These are phyloP conservation scores for Nemania sp. DNA, from an alignment of 2,329 filamentous ascomycete genomes.

Conservation along the genomic window DNA sequence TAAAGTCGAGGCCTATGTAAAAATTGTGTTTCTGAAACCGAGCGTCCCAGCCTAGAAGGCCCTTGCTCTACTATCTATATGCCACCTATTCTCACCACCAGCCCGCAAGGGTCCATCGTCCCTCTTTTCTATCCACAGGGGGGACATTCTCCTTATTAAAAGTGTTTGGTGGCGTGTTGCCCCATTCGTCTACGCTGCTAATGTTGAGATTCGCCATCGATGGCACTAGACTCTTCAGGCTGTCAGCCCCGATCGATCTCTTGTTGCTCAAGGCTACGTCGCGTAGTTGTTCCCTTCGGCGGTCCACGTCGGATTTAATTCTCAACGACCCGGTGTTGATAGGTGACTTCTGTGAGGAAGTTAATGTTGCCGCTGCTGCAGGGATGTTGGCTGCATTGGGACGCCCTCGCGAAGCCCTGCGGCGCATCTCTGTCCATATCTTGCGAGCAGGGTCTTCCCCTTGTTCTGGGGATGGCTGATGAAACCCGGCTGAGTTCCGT, in stretches of 20 bases:
- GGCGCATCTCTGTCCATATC: slow-evolving; percentile 40
- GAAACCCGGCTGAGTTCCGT: slow-evolving; percentile 24
- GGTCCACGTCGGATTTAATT: slow-evolving; percentile 26
- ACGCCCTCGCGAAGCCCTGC: slow-evolving; percentile 26
- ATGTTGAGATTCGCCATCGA: slow-evolving; percentile 30
- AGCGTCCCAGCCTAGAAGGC: too few species aligned
- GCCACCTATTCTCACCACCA: slow-evolving; percentile 32
- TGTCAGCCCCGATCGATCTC: slow-evolving; percentile 37
- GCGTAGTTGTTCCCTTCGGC: slow-evolving; percentile 30
- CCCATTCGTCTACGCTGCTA: slow-evolving; percentile 23
- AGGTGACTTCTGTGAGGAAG: background rate
- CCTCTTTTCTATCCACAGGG: slow-evolving; percentile 26
- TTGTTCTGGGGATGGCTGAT: slow-evolving; percentile 20
- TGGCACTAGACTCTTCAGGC: slow-evolving; percentile 38
- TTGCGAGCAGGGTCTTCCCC: slow-evolving; percentile 33
- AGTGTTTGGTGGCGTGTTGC: slow-evolving; percentile 7
- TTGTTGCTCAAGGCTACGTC: slow-evolving; percentile 36
- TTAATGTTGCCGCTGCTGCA: slow-evolving; percentile 7
- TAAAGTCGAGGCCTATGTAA: slow-evolving; percentile 4
- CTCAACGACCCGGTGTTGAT: background rate
- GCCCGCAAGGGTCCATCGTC: slow-evolving; percentile 34
- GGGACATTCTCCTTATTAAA: slow-evolving; percentile 24
- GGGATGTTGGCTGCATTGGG: slow-evolving; percentile 20
- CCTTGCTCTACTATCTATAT: background rate
- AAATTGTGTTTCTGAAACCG: slow-evolving; percentile 8